Conservation (phyloP, 805 yeast genomes). For the Pichia phayaonensis region DNA sequence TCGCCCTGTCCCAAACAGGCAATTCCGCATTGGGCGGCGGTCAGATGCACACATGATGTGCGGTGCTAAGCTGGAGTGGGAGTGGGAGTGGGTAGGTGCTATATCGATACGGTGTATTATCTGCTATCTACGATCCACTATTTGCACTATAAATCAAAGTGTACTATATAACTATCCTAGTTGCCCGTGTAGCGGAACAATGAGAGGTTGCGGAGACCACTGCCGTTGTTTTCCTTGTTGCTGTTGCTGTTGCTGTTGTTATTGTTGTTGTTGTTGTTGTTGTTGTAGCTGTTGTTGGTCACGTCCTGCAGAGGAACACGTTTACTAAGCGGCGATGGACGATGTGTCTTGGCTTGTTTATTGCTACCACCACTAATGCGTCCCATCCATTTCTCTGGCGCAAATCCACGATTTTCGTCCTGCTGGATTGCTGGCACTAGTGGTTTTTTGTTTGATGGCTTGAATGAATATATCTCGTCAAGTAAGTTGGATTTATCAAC, state of each 20-base stretch:
- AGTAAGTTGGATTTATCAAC: constrained; percentile 11
- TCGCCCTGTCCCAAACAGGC: neutral
- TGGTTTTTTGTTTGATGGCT: neutral
- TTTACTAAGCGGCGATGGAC: constrained; percentile 10
- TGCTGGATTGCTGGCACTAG: neutral
- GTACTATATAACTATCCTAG: neutral
- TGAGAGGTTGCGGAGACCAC: neutral
- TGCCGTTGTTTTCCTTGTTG: neutral
- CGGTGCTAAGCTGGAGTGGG: neutral
- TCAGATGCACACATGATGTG: neutral
- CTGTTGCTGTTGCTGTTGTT: neutral
- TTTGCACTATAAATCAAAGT: neutral
- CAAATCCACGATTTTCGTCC: neutral
- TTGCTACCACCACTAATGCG: neutral
- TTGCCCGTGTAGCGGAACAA: neutral
- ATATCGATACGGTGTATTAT: neutral
- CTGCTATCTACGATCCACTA: neutral
- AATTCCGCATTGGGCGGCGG: neutral
- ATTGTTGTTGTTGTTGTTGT: no score
- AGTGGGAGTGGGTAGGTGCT: no score
- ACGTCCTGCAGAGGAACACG: constrained; percentile 6
- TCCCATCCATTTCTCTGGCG: constrained; percentile 9
- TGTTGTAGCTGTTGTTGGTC: neutral
- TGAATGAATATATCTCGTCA: constrained; percentile 13
- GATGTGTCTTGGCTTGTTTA: neutral